phyloP scores from a whole-genome alignment of 2,329 filamentous ascomycete genomes.

The Fusarium sambucinum region DNA sequence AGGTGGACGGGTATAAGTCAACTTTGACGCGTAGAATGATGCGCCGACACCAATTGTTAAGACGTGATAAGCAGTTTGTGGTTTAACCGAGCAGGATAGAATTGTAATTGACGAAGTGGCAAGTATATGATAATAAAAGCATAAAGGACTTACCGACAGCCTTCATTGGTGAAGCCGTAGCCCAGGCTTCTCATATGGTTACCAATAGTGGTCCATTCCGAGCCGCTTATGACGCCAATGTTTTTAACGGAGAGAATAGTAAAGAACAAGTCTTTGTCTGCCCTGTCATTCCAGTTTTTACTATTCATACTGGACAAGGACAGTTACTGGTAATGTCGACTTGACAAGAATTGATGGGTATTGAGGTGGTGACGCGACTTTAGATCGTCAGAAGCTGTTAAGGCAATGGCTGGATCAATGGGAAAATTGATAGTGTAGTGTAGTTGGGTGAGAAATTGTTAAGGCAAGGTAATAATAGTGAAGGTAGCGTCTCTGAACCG shows the following conservation, averaged over 20 bases:
- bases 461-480: constrained; percentile 20
- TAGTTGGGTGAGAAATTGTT: constrained; percentile 50
- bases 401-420: constrained; percentile 51
- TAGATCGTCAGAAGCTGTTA: constrained; percentile 52
- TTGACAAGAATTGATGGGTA: constrained; percentile 33
- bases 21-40: constrained; percentile 17
- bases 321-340: constrained; percentile 7
- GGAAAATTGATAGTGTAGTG: constrained; percentile 60
- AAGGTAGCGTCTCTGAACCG: constrained; percentile 12
- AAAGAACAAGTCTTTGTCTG: constrained; percentile 73
- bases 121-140: constrained; percentile 12
- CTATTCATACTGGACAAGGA: constrained; percentile 58
- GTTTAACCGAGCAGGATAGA: not conserved
- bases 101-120: not conserved
- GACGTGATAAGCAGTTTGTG: constrained; percentile 6
- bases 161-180: constrained; percentile 74
- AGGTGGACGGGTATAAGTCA: constrained; percentile 29
- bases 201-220: constrained; percentile 72
- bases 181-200: constrained; percentile 70
- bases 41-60: constrained; percentile 10
- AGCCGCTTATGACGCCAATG: constrained; percentile 71
- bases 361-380: constrained; percentile 34
- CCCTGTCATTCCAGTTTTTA: constrained; percentile 72
- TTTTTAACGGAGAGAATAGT: constrained; percentile 72
- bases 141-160: constrained; percentile 66